A percentile compares a stretch with the other conserved stretches of the same genome.
Evolutionary conservation across 345 rosid species (phyloP).

Genomic region (Camelina hispida): DNA sequence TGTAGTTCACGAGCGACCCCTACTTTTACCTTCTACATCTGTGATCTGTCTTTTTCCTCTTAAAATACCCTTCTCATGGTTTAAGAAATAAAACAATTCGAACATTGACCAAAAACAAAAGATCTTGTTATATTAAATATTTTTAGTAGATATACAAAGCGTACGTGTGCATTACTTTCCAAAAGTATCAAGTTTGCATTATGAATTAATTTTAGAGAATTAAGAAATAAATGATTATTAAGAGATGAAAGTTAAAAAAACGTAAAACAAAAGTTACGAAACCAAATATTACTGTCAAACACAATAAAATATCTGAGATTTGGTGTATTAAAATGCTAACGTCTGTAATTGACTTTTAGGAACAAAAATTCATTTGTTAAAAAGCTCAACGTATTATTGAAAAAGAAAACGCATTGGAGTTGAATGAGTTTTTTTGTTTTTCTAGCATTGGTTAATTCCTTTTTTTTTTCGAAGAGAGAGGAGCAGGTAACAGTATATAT

Average conservation of each 20-base stretch:
- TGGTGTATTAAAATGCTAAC: constrained; percentile 11
- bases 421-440: constrained; percentile 6
- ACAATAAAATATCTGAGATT: background rate
- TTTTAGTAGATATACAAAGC: constrained; percentile 24
- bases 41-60: constrained; percentile 15
- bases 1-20: background rate
- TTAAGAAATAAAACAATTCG: constrained; percentile 26
- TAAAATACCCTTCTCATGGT: constrained; percentile 7
- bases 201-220: background rate
- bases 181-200: background rate
- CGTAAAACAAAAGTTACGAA: background rate
- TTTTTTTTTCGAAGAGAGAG: background rate
- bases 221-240: background rate
- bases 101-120: constrained; percentile 23
- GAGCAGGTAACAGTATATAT: constrained; percentile 43
- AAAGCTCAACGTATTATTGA: constrained; percentile 33
- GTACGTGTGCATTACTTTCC: constrained; percentile 5
- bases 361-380: constrained; percentile 5
- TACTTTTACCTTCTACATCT: background rate
- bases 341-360: constrained; percentile 35
- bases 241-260: constrained; percentile 2
- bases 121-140: constrained; percentile 3
- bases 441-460: constrained; percentile 8
- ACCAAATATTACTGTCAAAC: constrained; percentile 7
- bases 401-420: constrained; percentile 22